Conservation (phyloP, 441 rosid species). For the Eutrema salsugineum region DNA sequence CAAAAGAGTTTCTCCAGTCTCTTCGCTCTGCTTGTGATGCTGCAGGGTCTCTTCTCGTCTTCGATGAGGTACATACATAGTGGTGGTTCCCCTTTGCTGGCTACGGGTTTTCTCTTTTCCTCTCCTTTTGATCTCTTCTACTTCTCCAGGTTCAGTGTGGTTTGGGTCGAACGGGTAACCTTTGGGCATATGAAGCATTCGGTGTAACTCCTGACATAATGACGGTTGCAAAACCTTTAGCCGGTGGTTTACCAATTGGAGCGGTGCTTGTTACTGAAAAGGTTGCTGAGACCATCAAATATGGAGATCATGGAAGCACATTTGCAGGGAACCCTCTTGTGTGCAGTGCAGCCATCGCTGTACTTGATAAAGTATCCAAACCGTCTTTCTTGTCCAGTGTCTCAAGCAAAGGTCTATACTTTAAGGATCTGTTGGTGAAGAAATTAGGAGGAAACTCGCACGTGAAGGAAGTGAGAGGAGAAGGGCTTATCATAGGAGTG, state of each 20-base stretch:
- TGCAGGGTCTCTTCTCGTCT: conserved; percentile 74
- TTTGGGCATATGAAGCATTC: conserved; percentile 77
- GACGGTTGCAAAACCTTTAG: conserved; percentile 90
- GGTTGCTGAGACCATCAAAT: conserved; percentile 58
- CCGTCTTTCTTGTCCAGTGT: conserved; percentile 66
- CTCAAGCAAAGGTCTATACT: conserved; percentile 55
- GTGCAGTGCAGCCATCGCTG: conserved; percentile 60
- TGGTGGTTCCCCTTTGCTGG: too few species aligned
- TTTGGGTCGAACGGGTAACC: conserved; percentile 71
- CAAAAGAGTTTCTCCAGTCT: conserved; percentile 68
- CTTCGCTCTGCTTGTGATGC: conserved; percentile 78
- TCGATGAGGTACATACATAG: conserved; percentile 58
- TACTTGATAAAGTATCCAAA: conserved; percentile 60
- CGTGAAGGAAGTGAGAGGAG: conserved; percentile 83
- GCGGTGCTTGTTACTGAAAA: conserved; percentile 67
- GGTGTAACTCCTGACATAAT: conserved; percentile 76
- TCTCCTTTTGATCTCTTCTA: background rate
- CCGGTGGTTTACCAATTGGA: conserved; percentile 85
- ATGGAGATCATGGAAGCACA: conserved; percentile 90
- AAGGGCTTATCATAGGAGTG: conserved; percentile 73
- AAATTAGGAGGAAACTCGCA: conserved; percentile 61
- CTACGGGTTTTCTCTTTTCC: background rate
- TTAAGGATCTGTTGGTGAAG: conserved; percentile 47
- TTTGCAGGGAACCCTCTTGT: conserved; percentile 80
- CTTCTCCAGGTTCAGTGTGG: conserved; percentile 74